Evolutionary conservation across 2,329 filamentous ascomycete species (phyloP).

Genomic region (Aspergillus sp.): DNA sequence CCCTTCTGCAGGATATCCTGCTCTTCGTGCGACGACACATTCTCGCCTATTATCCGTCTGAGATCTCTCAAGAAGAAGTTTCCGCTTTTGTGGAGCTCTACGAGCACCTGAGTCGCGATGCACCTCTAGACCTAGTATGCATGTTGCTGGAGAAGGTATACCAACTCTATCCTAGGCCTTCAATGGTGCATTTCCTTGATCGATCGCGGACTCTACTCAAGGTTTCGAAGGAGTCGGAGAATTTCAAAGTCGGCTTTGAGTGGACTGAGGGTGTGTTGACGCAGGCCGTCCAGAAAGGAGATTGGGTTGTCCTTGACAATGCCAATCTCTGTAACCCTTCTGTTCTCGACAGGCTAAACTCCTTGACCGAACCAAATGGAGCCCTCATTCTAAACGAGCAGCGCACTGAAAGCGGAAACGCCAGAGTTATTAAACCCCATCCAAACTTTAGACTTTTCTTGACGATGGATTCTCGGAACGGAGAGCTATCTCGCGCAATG

Average conservation of each 20-base stretch:
- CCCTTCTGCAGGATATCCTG: constrained; percentile 56
- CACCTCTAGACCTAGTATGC: constrained; percentile 31
- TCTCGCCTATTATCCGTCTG: constrained; percentile 29
- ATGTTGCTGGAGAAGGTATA: constrained; percentile 35
- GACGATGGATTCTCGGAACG: constrained; percentile 87
- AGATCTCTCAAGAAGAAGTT: constrained; percentile 20
- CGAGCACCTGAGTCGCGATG: constrained; percentile 27
- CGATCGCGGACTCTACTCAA: constrained; percentile 54
- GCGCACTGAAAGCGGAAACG: constrained; percentile 75
- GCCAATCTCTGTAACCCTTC: constrained; percentile 95
- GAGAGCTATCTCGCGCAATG: constrained; percentile 94
- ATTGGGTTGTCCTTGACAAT: constrained; percentile 95
- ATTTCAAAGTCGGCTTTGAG: constrained; percentile 73
- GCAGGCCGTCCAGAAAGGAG: constrained; percentile 77
- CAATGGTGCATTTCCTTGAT: constrained; percentile 50
- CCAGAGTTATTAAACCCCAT: constrained; percentile 78
- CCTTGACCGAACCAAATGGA: constrained; percentile 86
- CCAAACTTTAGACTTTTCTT: constrained; percentile 87
- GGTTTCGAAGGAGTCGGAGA: constrained; percentile 59
- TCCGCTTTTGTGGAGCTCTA: constrained; percentile 33
- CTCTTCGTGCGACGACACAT: constrained; percentile 50
- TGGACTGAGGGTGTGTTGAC: constrained; percentile 95
- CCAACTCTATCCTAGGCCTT: constrained; percentile 46
- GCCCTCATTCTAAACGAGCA: constrained; percentile 91
- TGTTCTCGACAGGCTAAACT: constrained; percentile 91